Base-by-base conservation (phyloP, 2,329 filamentous ascomycete genomes). In the Colletotrichum sp. region DNA sequence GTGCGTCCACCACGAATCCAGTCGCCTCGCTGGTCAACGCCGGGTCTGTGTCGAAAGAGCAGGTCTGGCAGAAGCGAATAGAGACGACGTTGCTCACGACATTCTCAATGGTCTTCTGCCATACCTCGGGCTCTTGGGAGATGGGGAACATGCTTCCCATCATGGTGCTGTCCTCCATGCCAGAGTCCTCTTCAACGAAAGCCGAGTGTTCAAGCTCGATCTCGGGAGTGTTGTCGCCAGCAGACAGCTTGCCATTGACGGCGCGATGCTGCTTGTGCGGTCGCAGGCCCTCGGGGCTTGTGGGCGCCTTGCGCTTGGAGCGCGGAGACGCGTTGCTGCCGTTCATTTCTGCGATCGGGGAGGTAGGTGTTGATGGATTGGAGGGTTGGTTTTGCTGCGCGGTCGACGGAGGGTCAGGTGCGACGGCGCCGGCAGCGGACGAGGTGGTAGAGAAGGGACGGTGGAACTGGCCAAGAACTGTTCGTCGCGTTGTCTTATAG, bases 41-140 rank as follows among this genome's bases (percentile, higher is more conserved):
- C 32, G 95, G 89, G 81, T 99, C 97, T n/a, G 97, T 99, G 84
- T 99, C 97, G 84, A 99, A 99, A 28, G 96, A 96, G 84, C 95
- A 98, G 0, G 97, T 98, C 89, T 98, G 96, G 84, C 96, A 99
- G 88, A 99, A 99, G 79, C 98, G 95, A 81, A 99, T 99, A n/a
- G 96, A 98, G 66, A 99, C 97, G 21, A 99, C 97, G 80, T 96
- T 98, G 83, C 94, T 93, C 70, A 99, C 96, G 5, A 99, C 97
- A 77, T 93, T 94, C 85, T 98, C 96, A 76, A 99, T 98, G 1
- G 96, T 98, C 67, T 93, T 94, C 86, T 99, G 96, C 97, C 97
- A 99, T 87, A 98, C 96, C 77, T 59, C 78, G 24, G 78, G 77
- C 62, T 81, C 80, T 59, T 78, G 77, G 8, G 74, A 28, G 18